A percentile compares a stretch with the other conserved stretches of the same genome.
phyloP scores from a whole-genome alignment of 306 rosid species.

The Biancaea sappan region DNA sequence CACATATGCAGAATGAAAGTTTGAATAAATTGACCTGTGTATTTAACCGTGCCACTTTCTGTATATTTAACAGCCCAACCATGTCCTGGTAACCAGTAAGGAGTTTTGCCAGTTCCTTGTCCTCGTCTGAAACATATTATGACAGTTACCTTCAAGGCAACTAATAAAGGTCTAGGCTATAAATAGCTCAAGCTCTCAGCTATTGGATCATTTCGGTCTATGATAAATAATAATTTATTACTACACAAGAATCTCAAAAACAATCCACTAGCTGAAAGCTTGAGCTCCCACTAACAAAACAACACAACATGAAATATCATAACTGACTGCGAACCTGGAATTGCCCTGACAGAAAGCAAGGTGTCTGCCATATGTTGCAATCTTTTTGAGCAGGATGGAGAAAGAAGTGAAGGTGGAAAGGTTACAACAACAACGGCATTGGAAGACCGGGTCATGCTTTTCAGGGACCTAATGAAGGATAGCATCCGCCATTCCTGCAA shows the following conservation, averaged over 20 bases:
- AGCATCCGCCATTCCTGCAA: conserved; percentile 93
- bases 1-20: not conserved
- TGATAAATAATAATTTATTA: not conserved
- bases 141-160: conserved; percentile 26
- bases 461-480: conserved; percentile 75
- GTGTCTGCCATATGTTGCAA: conserved; percentile 95
- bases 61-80: conserved; percentile 82
- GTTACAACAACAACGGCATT: conserved; percentile 81
- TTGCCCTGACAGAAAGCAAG: conserved; percentile 77
- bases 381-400: conserved; percentile 65
- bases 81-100: conserved; percentile 96
- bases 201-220: not conserved
- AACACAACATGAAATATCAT: conserved; percentile 5
- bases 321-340: conserved; percentile 66
- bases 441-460: conserved; percentile 64
- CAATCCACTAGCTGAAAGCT: not conserved
- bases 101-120: conserved; percentile 81
- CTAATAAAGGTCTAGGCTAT: not conserved
- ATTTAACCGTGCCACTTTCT: conserved; percentile 74
- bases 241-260: not conserved
- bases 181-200: not conserved
- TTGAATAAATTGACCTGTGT: conserved; percentile 64
- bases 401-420: conserved; percentile 72
- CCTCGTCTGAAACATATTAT: conserved; percentile 60
- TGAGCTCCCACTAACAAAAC: not conserved